phyloP scores from a whole-genome alignment of 352 stramenopile species.

The Phytophthora boehmeriae region DNA sequence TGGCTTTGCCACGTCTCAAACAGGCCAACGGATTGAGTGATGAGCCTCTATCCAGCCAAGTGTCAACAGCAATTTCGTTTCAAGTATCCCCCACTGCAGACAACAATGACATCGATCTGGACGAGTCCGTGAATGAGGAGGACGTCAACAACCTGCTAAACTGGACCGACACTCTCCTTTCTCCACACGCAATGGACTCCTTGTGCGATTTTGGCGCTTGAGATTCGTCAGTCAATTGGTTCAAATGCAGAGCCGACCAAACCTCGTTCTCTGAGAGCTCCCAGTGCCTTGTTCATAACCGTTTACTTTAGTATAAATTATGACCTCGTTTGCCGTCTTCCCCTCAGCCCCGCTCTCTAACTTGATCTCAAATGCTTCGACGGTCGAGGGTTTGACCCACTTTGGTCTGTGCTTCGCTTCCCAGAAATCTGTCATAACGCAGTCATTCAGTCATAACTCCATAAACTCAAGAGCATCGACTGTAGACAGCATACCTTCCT shows the following conservation, averaged over 20 bases:
- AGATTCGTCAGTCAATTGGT: background rate
- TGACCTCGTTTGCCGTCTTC: conserved; percentile 20
- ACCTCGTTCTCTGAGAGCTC: no score
- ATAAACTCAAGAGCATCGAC: background rate
- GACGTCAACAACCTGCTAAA: conserved; percentile 79
- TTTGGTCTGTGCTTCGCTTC: conserved; percentile 39
- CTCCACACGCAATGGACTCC: conserved; percentile 45
- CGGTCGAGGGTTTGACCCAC: conserved; percentile 27
- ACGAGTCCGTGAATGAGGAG: conserved; percentile 80
- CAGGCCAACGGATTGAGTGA: conserved; percentile 1
- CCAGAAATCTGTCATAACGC: conserved; percentile 34
- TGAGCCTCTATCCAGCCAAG: background rate
- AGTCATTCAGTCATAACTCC: conserved; percentile 1
- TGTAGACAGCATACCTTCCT: conserved; percentile 52
- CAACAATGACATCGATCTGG: conserved; percentile 36
- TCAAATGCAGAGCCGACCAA: background rate
- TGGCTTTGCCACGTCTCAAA: conserved; percentile 17
- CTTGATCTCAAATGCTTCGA: conserved; percentile 35
- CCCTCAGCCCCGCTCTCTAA: conserved; percentile 5
- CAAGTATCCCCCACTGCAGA: background rate
- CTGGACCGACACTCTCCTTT: conserved; percentile 77
- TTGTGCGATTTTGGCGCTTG: conserved; percentile 48
- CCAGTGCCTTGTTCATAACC: conserved; percentile 23
- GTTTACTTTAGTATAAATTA: conserved; percentile 34
- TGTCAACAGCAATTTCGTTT: conserved; percentile 7